These are phyloP conservation scores for Cornus kousa DNA, from an alignment of 148 eudicot species.

Conservation along the genomic window DNA sequence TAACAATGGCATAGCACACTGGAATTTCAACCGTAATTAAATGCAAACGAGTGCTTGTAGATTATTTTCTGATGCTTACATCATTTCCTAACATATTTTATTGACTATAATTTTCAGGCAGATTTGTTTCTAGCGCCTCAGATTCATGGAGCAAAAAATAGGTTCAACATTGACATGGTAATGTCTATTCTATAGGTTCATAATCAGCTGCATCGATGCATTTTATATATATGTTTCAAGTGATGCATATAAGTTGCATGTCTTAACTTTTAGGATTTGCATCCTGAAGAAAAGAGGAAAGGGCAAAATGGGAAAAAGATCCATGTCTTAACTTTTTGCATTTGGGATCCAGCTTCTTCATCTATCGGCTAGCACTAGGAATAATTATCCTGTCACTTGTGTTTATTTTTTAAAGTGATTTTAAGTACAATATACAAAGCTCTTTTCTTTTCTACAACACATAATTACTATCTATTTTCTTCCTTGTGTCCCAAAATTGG, in stretches of 20 bases:
- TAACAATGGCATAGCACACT: background rate
- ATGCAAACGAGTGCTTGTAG: background rate
- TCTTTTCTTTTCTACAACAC: background rate
- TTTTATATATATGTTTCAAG: constrained; percentile 1
- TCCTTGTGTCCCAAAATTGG: background rate
- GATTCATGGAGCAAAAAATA: constrained; percentile 47
- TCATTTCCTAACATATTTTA: background rate
- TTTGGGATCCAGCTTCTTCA: too few species aligned
- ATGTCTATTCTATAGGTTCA: background rate
- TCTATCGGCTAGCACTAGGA: too few species aligned
- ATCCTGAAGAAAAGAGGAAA: background rate
- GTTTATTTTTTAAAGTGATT: too few species aligned
- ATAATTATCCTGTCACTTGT: too few species aligned
- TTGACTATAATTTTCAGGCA: constrained; percentile 49
- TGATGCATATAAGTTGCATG: background rate
- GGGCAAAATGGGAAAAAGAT: too few species aligned
- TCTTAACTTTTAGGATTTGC: background rate
- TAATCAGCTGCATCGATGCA: background rate
- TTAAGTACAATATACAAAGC: too few species aligned
- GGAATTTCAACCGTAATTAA: background rate
- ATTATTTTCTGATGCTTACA: background rate
- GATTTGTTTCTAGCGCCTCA: constrained; percentile 87
- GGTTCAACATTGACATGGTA: constrained; percentile 79
- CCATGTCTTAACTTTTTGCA: too few species aligned
- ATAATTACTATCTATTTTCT: background rate